Evolutionary conservation across 75 land plant genomes (phyloP), one percentile per base, ranked within the genome.

Genomic region (Pseudotsuga menziesii): DNA sequence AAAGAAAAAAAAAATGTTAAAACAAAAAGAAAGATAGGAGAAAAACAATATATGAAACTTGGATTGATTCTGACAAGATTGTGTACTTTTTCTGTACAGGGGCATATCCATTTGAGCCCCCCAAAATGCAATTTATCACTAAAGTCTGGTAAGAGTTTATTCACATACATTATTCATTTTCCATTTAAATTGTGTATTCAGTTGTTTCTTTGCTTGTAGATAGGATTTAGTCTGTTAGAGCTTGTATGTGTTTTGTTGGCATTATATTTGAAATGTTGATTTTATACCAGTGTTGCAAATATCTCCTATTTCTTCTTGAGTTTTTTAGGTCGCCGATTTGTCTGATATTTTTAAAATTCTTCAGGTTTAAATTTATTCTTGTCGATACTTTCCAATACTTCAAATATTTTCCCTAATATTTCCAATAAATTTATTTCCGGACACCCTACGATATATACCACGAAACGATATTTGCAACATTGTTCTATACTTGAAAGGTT

Each of bases 21-120:
- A 56, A 48, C 56, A 39, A 16, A 39, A 56, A 74, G 56, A 48
- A 56, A 74, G 56, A 74, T n/a, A 74, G 75, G 25, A 56, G 44
- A 39, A 2, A 41, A 41, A n/a, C 39, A 19, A 69, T 7, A 5
- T 64, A 15, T 20, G 9, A 69, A 69, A 41, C 11, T 39, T 69
- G 14, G 48, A 19, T 36, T 41, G 72, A 12, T 41, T 69, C 54
- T 69, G 48, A 69, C 72, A 69, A 6, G 44, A 32, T 69, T 35
- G 41, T 55, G 67, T 14, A 35, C 26, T 71, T 79, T 79, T 77
- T 3, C 48, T 64, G 67, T 81, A 80, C 93, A 96, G 99, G 80
- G 91, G 95, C 93, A 44, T 96, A 96, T 75, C 99, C 99, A 75
- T 96, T 94, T 83, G 98, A 96, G 83, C 99, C 99, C 75, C 99